Conservation (phyloP, 2,329 filamentous ascomycete species). For the Phaeosphaeria sp. region DNA sequence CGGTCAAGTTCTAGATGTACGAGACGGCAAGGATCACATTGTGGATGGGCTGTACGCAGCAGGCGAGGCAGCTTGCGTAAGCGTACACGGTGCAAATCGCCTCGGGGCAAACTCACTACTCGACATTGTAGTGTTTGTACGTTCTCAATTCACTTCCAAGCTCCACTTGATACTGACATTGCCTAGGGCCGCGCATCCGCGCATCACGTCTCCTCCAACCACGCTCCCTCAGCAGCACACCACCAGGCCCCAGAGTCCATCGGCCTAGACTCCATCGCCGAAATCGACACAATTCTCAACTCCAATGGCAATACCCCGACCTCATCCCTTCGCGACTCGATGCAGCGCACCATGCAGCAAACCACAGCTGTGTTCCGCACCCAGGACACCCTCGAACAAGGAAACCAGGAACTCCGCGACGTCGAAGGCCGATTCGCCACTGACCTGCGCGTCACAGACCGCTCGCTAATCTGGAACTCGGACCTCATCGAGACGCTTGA, state of each 20-base stretch:
- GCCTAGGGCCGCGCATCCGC: conserved; percentile 53
- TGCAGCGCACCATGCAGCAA: conserved; percentile 57
- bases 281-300: conserved; percentile 45
- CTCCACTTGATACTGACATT: background rate
- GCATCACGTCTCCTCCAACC: conserved; percentile 50
- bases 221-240: conserved; percentile 47
- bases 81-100: conserved; percentile 57
- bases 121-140: conserved; percentile 57
- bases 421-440: conserved; percentile 47
- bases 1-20: conserved; percentile 54
- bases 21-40: conserved; percentile 46
- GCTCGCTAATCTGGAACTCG: conserved; percentile 57
- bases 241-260: conserved; percentile 42
- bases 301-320: conserved; percentile 48
- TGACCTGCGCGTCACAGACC: conserved; percentile 50
- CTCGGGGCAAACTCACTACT: conserved; percentile 58
- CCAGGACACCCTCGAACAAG: conserved; percentile 42
- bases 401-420: conserved; percentile 39
- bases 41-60: conserved; percentile 57
- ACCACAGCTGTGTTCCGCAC: conserved; percentile 57
- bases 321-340: conserved; percentile 48
- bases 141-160: conserved; percentile 5
- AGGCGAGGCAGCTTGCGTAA: conserved; percentile 58
- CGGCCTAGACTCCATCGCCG: conserved; percentile 42
- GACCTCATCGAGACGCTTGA: conserved; percentile 58